Base-by-base conservation (phyloP, 1,139 yeast species). In the Pichia sp. region DNA sequence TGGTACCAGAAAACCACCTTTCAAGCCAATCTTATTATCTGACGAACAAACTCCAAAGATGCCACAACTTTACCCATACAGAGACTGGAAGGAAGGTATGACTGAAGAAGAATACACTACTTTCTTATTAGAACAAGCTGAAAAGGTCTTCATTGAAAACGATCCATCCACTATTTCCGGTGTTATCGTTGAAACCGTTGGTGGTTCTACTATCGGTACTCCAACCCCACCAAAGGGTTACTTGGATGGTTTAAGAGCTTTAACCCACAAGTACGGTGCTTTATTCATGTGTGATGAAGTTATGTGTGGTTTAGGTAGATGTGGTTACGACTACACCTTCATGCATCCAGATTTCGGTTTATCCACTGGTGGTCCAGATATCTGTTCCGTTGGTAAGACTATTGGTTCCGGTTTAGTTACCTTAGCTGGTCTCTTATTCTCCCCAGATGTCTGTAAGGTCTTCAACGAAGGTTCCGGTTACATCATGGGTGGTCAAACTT, bases 261-360 rank as follows among this genome's bases (percentile, higher is more conserved):
- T 81, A 34, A 76, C 83, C 59, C 73, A 75, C 66, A 81, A 80
- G 62, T 78, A 80, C 54, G 85, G 81, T 53, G 73, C 79, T 36
- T 59, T 81, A 46, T 69, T 81, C 62, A 72, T 76, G 67, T 66
- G 79, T 50, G 85, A 81, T 60, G 85, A 81, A 65, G 83, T 80
- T 41, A 80, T 80, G 85, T 79, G 84, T 62, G 85, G 85, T 44
- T 71, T 81, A 45, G 85, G 84, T 41, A 71, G 85, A 61, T 67
- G 70, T 58, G 79, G 79, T 48, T 59, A 59, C 42, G 58, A 60
- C 19, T 58, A 46, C 51, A 58, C 63, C 14, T 60, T 42, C 44
- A 53, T 56, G 61, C 56, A 59, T 44, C 64, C 64, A 31, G 63
- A 60, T 2, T 59, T 58, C 32, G 63, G 64, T 39, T 51, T 60